Conservation (phyloP, 129 eudicot genomes). For the Scalesia atractyloides region DNA sequence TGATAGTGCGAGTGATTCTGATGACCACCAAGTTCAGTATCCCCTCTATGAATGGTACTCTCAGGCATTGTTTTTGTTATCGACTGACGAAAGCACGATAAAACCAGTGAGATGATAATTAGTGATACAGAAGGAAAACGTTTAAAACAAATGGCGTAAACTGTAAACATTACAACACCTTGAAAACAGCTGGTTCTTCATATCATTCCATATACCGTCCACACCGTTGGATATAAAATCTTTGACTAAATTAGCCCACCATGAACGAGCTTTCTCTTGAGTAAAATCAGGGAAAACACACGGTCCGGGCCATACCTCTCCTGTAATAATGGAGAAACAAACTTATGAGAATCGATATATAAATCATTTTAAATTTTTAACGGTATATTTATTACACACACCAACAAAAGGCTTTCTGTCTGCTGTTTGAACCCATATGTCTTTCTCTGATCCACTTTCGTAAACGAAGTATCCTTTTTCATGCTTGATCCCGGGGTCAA, state of each 20-base stretch:
- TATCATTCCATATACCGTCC: conserved; percentile 99
- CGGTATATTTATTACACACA: conserved; percentile 20
- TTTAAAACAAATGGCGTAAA: neutral
- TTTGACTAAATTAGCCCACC: conserved; percentile 92
- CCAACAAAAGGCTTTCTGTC: conserved; percentile 79
- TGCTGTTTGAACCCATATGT: conserved; percentile 76
- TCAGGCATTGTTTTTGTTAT: conserved; percentile 97
- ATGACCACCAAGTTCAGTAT: conserved; percentile 78
- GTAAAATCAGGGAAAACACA: conserved; percentile 97
- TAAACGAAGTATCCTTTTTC: conserved; percentile 81
- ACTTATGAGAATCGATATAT: conserved; percentile 20
- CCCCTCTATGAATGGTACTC: conserved; percentile 84
- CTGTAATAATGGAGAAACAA: conserved; percentile 33
- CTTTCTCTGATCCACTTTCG: conserved; percentile 77
- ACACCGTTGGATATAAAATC: conserved; percentile 80
- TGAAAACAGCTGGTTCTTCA: conserved; percentile 98
- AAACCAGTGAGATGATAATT: conserved; percentile 14
- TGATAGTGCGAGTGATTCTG: conserved; percentile 92
- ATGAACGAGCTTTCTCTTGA: conserved; percentile 74
- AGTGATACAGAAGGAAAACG: conserved; percentile 17
- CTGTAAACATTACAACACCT: conserved; percentile 57
- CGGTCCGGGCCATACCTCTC: conserved; percentile 99
- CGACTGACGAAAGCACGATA: conserved; percentile 44
- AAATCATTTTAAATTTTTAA: conserved; percentile 4
- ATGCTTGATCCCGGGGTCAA: conserved; percentile 89